Evolutionary conservation across 345 rosid genomes (phyloP), one percentile per base, ranked within the genome.

Genomic region (Camelina laxa): DNA sequence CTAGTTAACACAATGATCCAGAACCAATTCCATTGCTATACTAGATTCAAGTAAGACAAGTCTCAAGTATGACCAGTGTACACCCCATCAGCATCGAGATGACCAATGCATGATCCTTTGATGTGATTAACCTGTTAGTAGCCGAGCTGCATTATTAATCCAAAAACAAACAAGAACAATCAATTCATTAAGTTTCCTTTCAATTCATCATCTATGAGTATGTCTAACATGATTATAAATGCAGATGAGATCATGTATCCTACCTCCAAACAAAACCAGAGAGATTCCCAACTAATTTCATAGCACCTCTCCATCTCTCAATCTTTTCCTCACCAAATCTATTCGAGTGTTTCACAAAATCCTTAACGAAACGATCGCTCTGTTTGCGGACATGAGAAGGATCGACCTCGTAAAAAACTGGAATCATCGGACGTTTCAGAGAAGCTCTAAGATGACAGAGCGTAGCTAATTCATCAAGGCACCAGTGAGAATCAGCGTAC

Each of bases 381-480:
- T 82, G 90, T 27, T 76, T 60, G 48, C 88, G 82, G 0, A 87
- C 85, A 65, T 87, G 15, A 0, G 87, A 85, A 1, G 88, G 89
- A 6, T 87, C 71, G 31, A 87, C 89, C 10, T 8, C 0, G 17
- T 78, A 84, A 58, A 87, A 87, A 39, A 88, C 82, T 0, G 88
- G 92, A 6, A 88, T 49, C 17, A 84, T 70, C 50, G 81, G 70
- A 12, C 85, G 82, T 5, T 21, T 12, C 1, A 65, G 38, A 5
- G 72, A 39, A 12, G 30, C 0, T 21, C 60, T 41, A 1, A 81
- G 36, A 60, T 81, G 76, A 36, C 80, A 69, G 15, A 87, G 82
- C 76, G 16, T 75, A 10, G 84, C 85, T 21, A 88, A 62, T 66
- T 86, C 87, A 15, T 86, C 82, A 0, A 87, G 78, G 62, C 89